Evolutionary conservation across 768 basidiomycete species (phyloP).

Genomic region (Leccinum obscurum): DNA sequence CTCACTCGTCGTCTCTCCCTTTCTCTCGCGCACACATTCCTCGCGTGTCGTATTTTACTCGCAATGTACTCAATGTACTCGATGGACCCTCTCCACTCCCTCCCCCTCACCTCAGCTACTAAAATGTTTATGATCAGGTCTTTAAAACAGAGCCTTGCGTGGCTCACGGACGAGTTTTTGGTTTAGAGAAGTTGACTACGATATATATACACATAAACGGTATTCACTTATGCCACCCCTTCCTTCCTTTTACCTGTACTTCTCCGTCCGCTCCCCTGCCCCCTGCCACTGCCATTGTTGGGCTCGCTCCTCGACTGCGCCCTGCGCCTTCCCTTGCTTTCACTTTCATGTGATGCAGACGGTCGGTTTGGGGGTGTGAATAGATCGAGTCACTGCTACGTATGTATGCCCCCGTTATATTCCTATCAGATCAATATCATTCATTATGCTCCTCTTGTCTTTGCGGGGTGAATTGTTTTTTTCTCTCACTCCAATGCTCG

Average conservation of each 20-base stretch:
- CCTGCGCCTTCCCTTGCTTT: background rate
- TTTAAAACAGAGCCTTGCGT: background rate
- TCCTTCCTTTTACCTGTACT: background rate
- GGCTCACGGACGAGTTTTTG: background rate
- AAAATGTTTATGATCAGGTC: conserved; percentile 5
- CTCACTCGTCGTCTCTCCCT: background rate
- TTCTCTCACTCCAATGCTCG: background rate
- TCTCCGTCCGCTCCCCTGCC: background rate
- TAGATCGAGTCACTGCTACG: background rate
- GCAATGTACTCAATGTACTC: background rate
- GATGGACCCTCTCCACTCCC: background rate
- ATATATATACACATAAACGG: background rate
- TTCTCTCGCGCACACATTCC: background rate
- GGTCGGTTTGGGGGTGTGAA: background rate
- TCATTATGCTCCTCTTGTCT: background rate
- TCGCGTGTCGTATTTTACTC: background rate
- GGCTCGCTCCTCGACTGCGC: background rate
- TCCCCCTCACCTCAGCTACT: background rate
- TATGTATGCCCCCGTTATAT: background rate
- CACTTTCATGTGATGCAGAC: background rate
- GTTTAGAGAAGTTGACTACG: background rate
- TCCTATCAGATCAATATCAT: background rate
- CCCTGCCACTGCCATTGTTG: no score
- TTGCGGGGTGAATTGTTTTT: background rate
- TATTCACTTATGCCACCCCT: background rate